These are phyloP conservation scores for Ceratocystis huliohia DNA, from an alignment of 2,329 filamentous ascomycete genomes.

Conservation along the genomic window DNA sequence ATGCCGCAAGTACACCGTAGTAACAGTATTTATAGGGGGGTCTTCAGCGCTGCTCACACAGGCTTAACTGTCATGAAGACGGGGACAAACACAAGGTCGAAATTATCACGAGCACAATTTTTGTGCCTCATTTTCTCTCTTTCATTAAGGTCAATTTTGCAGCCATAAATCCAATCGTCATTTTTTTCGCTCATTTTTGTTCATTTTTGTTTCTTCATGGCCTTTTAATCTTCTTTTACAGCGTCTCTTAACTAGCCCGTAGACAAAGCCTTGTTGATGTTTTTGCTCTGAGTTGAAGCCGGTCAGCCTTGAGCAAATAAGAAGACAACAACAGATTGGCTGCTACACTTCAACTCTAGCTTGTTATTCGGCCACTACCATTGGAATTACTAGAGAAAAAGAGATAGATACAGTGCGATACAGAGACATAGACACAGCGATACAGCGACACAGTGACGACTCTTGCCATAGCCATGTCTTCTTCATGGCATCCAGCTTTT, in stretches of 20 bases:
- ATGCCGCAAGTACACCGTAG: no score
- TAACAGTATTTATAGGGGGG: not conserved
- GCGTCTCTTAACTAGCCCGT: no score
- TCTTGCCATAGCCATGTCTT: constrained; percentile 28
- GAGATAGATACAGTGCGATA: no score
- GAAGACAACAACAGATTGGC: not conserved
- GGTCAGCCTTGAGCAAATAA: not conserved
- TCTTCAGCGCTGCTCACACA: no score
- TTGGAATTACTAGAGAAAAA: no score
- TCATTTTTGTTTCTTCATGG: not conserved
- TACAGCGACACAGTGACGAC: not conserved
- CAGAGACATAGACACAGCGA: not conserved
- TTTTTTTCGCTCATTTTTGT: not conserved
- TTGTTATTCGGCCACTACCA: not conserved
- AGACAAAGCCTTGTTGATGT: no score
- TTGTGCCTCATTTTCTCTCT: not conserved
- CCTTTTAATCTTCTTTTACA: not conserved
- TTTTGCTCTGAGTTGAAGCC: not conserved
- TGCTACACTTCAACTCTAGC: not conserved
- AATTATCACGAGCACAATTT: not conserved
- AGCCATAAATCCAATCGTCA: not conserved
- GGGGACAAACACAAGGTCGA: not conserved
- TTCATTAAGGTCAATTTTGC: not conserved
- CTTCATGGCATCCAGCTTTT: constrained; percentile 33
- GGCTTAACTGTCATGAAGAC: no score